Evolutionary conservation across 176 grass and related monocot genomes (phyloP), one percentile per base, ranked within the genome.

Genomic region (Juncus effusus): DNA sequence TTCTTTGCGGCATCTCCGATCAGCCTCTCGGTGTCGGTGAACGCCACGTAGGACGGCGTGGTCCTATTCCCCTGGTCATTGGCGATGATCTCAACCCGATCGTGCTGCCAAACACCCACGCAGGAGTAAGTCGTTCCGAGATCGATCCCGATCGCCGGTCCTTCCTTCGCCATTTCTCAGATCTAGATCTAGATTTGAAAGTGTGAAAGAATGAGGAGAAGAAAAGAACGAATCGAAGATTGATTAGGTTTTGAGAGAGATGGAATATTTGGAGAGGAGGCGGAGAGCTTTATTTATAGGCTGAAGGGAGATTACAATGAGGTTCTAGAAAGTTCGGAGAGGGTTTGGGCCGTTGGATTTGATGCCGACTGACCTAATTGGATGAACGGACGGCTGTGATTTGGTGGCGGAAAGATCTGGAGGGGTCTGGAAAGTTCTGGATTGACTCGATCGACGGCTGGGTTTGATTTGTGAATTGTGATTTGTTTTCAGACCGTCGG

Each of bases 1-100:
- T 95, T 95, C 90, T 95, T 95, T 7, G 90, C 90, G 0, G 90
- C 85, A 40, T 95, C 90, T 62, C 90, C 85, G 74, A 95, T 85
- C 60, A 95, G 79, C 59, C 90, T 63, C 69, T 95, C 90, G 13
- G 64, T 70, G 65, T 95, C 90, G 1, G 90, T 91, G 84, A 91
- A 91, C 10, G 57, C 88, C 6, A 87, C 88, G 16, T 91, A 91
- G 51, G 88, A 87, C 1, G 88, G 88, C 41, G 88, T 91, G 49
- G 88, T 91, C 66, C 88, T 80, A 66, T 91, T 91, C 42, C 88
- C 88, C 81, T 91, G 88, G 56, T 91, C 88, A 72, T 91, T 91
- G 64, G 88, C 84, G 81, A 91, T 87, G 75, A 91, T 91, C 84
- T 91, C 88, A 0, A 91, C 88, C 0, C 88, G 84, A 54, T 91